Percentiles rank a stretch among this genome's conserved stretches.
Evolutionary conservation across 192 early-diverging fungal species (phyloP).

Genomic region (Ambispora gerdemannii): DNA sequence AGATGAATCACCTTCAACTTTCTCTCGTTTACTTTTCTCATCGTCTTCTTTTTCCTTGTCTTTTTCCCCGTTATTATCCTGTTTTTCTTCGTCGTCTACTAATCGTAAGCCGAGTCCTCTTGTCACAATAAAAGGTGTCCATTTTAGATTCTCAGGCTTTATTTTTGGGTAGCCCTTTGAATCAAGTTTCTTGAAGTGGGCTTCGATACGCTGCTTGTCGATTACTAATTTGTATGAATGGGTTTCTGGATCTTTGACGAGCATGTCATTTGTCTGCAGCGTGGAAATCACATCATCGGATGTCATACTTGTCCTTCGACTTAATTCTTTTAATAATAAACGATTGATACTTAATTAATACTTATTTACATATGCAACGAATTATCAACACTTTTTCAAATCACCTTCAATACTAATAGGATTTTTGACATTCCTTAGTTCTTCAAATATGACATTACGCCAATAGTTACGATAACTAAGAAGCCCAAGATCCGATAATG

Average conservation of each 20-base stretch:
- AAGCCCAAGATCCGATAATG: conserved; percentile 85
- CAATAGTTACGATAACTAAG: conserved; percentile 88
- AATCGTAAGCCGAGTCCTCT: conserved; percentile 10
- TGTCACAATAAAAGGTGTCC: conserved; percentile 67
- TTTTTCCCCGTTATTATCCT: conserved; percentile 13
- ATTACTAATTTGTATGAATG: conserved; percentile 42
- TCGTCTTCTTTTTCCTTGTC: conserved; percentile 4
- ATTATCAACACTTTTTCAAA: neutral
- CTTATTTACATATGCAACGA: neutral
- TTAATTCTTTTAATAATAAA: conserved; percentile 50
- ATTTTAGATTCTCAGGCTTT: conserved; percentile 59
- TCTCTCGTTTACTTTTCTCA: conserved; percentile 8
- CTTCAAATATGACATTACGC: conserved; percentile 69
- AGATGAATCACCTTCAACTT: conserved; percentile 3
- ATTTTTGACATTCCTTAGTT: conserved; percentile 52
- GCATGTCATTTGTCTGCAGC: conserved; percentile 57
- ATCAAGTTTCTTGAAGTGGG: conserved; percentile 44
- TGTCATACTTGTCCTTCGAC: conserved; percentile 68
- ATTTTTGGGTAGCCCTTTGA: conserved; percentile 52
- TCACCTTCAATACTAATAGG: conserved; percentile 51
- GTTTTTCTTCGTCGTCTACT: conserved; percentile 10
- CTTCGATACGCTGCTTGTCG: conserved; percentile 43
- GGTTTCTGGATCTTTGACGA: conserved; percentile 39
- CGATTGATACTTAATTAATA: neutral
- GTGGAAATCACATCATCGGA: conserved; percentile 80